These are phyloP conservation scores for Gossypium thurberi DNA, from an alignment of 345 rosid genomes.

Conservation along the genomic window DNA sequence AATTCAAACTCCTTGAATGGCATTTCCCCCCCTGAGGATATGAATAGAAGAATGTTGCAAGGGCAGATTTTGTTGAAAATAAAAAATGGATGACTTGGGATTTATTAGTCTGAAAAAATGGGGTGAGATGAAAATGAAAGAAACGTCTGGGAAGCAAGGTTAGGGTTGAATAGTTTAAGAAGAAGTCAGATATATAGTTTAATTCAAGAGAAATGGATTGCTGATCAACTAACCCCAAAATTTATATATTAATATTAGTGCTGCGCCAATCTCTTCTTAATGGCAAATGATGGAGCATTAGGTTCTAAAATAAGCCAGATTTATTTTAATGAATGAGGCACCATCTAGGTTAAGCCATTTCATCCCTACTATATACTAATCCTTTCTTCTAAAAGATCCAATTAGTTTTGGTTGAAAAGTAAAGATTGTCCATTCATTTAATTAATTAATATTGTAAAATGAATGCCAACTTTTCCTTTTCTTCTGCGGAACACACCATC, in stretches of 20 bases:
- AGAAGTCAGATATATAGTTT: too few species aligned
- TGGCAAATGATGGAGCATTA: neutral
- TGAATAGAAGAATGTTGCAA: too few species aligned
- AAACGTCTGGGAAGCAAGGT: conserved; percentile 5
- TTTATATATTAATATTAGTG: neutral
- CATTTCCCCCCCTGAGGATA: too few species aligned
- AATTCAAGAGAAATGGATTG: neutral
- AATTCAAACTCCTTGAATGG: neutral
- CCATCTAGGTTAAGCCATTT: too few species aligned
- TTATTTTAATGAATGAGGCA: neutral
- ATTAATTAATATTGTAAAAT: neutral
- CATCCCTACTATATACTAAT: too few species aligned
- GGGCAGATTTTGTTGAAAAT: neutral
- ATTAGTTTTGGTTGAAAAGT: neutral
- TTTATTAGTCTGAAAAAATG: neutral
- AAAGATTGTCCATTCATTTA: neutral
- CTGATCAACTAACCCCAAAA: neutral
- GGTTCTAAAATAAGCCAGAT: neutral
- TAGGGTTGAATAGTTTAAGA: neutral
- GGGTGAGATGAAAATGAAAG: neutral
- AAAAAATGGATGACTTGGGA: neutral
- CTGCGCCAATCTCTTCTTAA: neutral
- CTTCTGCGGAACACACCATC: neutral
- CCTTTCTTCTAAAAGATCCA: too few species aligned
- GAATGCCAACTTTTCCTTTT: neutral